Evolutionary conservation across 2,329 filamentous ascomycete species (phyloP).

Genomic region (Cyclaneusma minus): DNA sequence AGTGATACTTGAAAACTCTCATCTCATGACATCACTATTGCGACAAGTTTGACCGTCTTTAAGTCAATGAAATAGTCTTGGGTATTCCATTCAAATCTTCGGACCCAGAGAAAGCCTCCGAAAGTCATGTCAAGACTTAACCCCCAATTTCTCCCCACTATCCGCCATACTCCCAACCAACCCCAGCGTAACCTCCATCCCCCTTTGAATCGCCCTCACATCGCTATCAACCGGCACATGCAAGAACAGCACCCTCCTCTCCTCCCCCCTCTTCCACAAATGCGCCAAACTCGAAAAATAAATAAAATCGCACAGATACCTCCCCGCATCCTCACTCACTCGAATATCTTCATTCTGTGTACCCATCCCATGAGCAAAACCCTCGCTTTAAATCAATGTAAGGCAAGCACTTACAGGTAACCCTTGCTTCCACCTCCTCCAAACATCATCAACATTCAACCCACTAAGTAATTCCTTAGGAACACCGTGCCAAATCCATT

Average conservation of each 20-base stretch:
- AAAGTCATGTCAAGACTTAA: too few species aligned
- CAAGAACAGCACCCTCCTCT: slow-evolving; percentile 46
- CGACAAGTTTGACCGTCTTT: too few species aligned
- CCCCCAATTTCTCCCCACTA: slow-evolving; percentile 12
- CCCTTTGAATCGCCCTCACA: slow-evolving; percentile 28
- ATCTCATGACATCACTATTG: too few species aligned
- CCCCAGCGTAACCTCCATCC: slow-evolving; percentile 35
- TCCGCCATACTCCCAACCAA: slow-evolving; percentile 42
- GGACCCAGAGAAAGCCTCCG: too few species aligned
- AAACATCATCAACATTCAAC: slow-evolving; percentile 39
- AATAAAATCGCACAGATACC: slow-evolving; percentile 66
- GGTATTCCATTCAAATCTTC: too few species aligned
- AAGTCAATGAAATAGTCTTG: too few species aligned
- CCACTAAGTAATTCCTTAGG: slow-evolving; percentile 41
- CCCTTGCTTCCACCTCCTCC: slow-evolving; percentile 35
- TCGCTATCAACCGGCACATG: slow-evolving; percentile 52
- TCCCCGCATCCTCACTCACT: slow-evolving; percentile 54
- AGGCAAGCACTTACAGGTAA: slow-evolving; percentile 26
- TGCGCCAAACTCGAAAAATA: slow-evolving; percentile 55
- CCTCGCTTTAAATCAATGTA: neutral
- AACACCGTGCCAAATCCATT: slow-evolving; percentile 37
- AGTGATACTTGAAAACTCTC: too few species aligned
- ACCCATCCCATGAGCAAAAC: slow-evolving; percentile 1
- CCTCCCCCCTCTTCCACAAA: slow-evolving; percentile 29
- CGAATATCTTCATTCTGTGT: slow-evolving; percentile 29